Evolutionary conservation across 2,329 filamentous ascomycete genomes (phyloP).

Genomic region (Talaromyces sp.): DNA sequence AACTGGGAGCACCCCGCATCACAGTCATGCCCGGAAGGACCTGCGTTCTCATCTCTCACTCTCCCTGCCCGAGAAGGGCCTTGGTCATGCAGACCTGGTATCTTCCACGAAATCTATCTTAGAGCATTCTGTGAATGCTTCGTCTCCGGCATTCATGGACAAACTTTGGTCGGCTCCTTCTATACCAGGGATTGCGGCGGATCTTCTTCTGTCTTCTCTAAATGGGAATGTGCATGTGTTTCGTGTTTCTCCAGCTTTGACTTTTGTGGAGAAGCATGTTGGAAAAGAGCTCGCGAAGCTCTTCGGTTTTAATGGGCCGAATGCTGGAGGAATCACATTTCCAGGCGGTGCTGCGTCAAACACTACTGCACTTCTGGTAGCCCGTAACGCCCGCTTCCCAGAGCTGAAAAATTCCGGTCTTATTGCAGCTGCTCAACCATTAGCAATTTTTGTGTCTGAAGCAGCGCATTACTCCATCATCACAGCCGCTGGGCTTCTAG

Average conservation of each 20-base stretch:
- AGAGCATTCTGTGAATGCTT: neutral
- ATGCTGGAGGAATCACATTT: constrained; percentile 67
- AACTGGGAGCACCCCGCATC: too few relatives aligned
- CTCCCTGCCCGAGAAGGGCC: neutral
- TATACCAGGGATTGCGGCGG: neutral
- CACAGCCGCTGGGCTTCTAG: neutral
- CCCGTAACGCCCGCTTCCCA: neutral
- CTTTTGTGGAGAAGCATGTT: constrained; percentile 68
- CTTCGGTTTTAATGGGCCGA: constrained; percentile 69
- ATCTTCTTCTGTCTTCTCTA: neutral
- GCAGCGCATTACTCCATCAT: neutral
- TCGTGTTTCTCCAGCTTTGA: neutral
- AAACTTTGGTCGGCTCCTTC: neutral
- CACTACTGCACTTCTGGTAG: constrained; percentile 75
- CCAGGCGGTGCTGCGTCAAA: constrained; percentile 84
- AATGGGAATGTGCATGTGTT: neutral
- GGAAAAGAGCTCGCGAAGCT: constrained; percentile 67
- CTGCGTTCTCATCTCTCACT: too few relatives aligned
- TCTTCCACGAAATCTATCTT: neutral
- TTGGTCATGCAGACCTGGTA: neutral
- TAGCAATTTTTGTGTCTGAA: neutral
- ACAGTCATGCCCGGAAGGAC: too few relatives aligned
- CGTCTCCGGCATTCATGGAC: neutral
- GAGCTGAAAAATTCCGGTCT: neutral
- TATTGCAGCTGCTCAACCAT: neutral